Evolutionary conservation across 352 stramenopile genomes (phyloP).

Genomic region (Pythium rhizo-oryzae): DNA sequence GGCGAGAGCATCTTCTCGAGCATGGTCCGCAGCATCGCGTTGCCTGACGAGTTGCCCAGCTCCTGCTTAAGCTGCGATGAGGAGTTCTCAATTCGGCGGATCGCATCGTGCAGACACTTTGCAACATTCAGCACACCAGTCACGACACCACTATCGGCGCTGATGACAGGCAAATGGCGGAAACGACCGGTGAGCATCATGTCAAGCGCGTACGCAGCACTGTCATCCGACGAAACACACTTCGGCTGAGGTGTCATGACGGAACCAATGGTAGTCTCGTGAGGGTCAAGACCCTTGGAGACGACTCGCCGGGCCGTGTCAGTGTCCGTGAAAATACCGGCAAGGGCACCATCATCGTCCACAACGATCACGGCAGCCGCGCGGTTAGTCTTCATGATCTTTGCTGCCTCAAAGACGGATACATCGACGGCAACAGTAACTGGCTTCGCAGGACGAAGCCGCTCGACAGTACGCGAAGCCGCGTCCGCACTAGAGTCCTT

Average conservation of each 20-base stretch:
- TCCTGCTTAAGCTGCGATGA: constrained; percentile 83
- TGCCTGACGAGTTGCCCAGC: constrained; percentile 56
- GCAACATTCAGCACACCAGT: constrained; percentile 97
- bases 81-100: constrained; percentile 94
- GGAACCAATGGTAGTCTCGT: constrained; percentile 61
- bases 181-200: constrained; percentile 93
- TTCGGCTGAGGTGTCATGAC: constrained; percentile 89
- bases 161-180: constrained; percentile 96
- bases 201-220: constrained; percentile 77
- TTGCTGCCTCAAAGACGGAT: constrained; percentile 87
- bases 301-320: constrained; percentile 84
- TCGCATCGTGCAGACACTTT: constrained; percentile 98
- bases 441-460: constrained; percentile 85
- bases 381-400: constrained; percentile 92
- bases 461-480: constrained; percentile 68
- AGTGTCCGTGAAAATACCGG: constrained; percentile 96
- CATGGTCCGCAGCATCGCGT: constrained; percentile 72
- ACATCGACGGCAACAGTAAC: constrained; percentile 81
- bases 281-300: constrained; percentile 69
- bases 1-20: constrained; percentile 90
- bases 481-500: constrained; percentile 43
- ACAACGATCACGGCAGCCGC: constrained; percentile 92
- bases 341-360: constrained; percentile 82
- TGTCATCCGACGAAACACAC: constrained; percentile 85
- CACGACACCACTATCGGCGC: constrained; percentile 76